Evolutionary conservation across 176 grass and related monocot genomes (phyloP), one percentile per base, ranked within the genome.

Genomic region (Elaeis guineensis): DNA sequence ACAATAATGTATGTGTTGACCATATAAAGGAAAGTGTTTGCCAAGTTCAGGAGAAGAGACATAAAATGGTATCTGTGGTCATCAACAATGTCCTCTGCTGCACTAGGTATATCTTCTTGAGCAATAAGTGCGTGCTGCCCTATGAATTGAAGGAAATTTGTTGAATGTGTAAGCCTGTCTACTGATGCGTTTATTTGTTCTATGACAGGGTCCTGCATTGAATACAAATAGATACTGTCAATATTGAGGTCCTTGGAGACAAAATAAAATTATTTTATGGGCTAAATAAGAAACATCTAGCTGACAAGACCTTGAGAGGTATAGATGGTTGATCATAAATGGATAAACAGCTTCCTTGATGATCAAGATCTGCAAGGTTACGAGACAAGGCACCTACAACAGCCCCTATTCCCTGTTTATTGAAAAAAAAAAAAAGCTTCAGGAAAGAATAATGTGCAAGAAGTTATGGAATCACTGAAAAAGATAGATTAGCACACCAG

Each of bases 1-100:
- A 94, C 89, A 76, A 94, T 77, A 65, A 94, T 88, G 75, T 94
- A 94, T 55, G 89, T 94, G 72, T 94, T 94, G 81, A 89, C 89
- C 89, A 94, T 94, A 63, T 94, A 94, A 25, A 94, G 84, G 73
- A 94, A 94, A 61, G 89, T 94, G 84, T 94, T 94, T 59, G 67
- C 89, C 71, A 89, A 68, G 69, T 94, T 94, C 60, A 94, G 30
- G 70, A 94, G 67, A 51, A 94, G 81, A 44, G 89, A 94, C 25
- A 89, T 82, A 69, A 85, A 94, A 81, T 84, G 72, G 72, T 94
- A 94, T 88, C 83, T 88, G 49, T 94, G 63, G 51, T 84, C 80
- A 66, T 82, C 84, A 63, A 89, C 85, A 84, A 77, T 75, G 52
- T 78, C 84, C 63, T 94, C 89, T 52, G 52, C 80, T 15, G 84